Base-by-base conservation (phyloP, 805 yeast genomes). In the Nakazawaea populi region DNA sequence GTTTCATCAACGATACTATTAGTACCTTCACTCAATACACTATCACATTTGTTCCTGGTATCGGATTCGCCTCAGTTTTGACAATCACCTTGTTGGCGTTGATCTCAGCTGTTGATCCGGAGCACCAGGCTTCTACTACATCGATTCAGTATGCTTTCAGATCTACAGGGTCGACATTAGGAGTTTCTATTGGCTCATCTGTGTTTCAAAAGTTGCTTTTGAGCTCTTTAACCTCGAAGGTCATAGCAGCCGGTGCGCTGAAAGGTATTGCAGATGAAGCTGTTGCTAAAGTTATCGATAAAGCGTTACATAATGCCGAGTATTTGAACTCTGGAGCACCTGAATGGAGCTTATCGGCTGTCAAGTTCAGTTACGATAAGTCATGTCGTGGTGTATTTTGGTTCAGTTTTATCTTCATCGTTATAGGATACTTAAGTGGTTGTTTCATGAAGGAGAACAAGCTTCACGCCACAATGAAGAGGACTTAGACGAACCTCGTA, bases 61-160 rank as follows among this genome's bases (percentile, higher is more conserved):
- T 77, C 51, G 83, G 85, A 1, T 76, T 76, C 55, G 68, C 87
- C 0, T 73, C 79, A 2, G 71, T 83, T 64, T 72, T 85, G 56
- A 85, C 90, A 0, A 80, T 83, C 10, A 83, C 89, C 0, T 69
- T 85, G 43, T 65, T 85, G 27, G 80, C 89, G 1, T 74, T 84
- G 69, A 83, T 85, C 55, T 86, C 90, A 1, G 82, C 89, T 1
- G 90, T 82, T 8, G 89, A 89, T 2, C 64, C 72, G 38, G 79
- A 82, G 51, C 76, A 74, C 56, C 91, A 85, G 61, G 85, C 87
- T 2, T 73, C 85, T 30, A 80, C 85, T 1, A 83, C 87, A 0
- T 79, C 87, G 4, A 78, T 83, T 54, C 85, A 80, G 55, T 83
- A 83, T 57, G 77, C 85, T 1, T 82, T 82, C 61, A 73, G 87